Conservation (phyloP, 1,284 basidiomycete genomes). For the Veloporphyrellus conicus region DNA sequence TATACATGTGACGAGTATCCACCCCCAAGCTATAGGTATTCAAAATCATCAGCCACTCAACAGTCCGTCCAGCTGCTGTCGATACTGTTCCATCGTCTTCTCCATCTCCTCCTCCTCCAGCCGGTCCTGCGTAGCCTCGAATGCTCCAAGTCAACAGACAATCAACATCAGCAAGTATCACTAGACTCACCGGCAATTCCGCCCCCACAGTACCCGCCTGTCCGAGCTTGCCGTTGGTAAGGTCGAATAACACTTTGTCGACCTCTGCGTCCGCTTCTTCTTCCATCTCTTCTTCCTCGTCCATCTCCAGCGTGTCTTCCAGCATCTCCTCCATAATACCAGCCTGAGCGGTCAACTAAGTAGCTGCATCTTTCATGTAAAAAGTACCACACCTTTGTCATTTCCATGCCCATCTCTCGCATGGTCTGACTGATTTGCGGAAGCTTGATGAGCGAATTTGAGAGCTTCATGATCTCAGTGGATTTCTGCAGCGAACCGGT, state of each 20-base stretch:
- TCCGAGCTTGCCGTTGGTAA: conserved; percentile 95
- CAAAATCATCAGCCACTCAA: conserved; percentile 67
- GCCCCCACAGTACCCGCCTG: conserved; percentile 71
- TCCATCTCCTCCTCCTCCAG: conserved; percentile 79
- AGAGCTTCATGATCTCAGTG: conserved; percentile 98
- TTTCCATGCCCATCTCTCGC: conserved; percentile 98
- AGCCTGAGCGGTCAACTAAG: conserved; percentile 49
- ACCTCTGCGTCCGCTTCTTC: conserved; percentile 97
- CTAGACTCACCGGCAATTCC: conserved; percentile 70
- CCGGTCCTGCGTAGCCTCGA: conserved; percentile 52
- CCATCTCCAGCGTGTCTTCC: conserved; percentile 79
- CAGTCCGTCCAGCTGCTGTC: conserved; percentile 79
- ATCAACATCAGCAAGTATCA: conserved; percentile 1
- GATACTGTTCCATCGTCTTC: conserved; percentile 81
- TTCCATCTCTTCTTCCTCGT: conserved; percentile 92
- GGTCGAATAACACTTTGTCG: conserved; percentile 92
- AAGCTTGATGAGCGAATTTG: conserved; percentile 86
- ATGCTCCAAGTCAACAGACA: conserved; percentile 9
- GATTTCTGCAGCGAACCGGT: conserved; percentile 96
- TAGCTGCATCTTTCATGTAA: neutral
- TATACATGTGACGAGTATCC: conserved; percentile 11
- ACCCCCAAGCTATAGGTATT: conserved; percentile 15
- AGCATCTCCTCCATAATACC: conserved; percentile 94
- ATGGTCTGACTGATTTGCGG: conserved; percentile 91
- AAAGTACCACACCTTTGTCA: conserved; percentile 79